phyloP scores from a whole-genome alignment of 768 basidiomycete species.

The Psilocybe subaeruginosa region DNA sequence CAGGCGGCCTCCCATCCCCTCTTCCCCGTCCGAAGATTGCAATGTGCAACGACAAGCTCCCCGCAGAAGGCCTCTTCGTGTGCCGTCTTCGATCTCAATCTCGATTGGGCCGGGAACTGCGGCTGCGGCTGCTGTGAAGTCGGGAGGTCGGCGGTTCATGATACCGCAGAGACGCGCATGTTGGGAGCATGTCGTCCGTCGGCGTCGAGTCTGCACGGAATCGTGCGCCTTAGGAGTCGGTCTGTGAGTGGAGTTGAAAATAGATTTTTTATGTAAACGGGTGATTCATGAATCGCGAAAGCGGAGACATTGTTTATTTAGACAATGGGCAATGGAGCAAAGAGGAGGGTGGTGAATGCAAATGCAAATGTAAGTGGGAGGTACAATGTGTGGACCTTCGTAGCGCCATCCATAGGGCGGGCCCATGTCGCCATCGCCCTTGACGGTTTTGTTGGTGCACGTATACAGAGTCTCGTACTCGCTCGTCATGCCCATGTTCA shows the following conservation, averaged over 20 bases:
- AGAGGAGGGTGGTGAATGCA: not conserved
- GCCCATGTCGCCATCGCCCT: constrained; percentile 81
- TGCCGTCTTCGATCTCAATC: constrained; percentile 17
- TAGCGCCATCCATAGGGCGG: constrained; percentile 90
- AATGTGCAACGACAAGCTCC: not conserved
- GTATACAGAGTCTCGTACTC: constrained; percentile 64
- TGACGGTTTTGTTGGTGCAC: constrained; percentile 73
- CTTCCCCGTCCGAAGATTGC: not conserved
- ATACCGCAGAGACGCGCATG: constrained; percentile 62
- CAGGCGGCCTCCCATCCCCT: not conserved
- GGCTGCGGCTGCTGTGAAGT: constrained; percentile 19
- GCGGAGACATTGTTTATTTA: not conserved
- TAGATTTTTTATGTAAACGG: not conserved
- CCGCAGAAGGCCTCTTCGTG: constrained; percentile 3
- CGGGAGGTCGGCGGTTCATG: constrained; percentile 36
- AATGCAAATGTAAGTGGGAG: not conserved
- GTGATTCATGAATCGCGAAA: not conserved
- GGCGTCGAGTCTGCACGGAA: constrained; percentile 77
- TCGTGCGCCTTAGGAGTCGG: constrained; percentile 72
- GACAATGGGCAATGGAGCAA: constrained; percentile 2
- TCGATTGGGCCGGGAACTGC: constrained; percentile 29
- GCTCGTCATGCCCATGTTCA: constrained; percentile 14
- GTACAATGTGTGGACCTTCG: constrained; percentile 77
- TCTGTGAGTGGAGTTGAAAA: constrained; percentile 40
- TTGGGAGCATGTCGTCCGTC: constrained; percentile 66